Base-by-base conservation (phyloP, 1,139 yeast genomes). In the Nakaseomyces glabratus region DNA sequence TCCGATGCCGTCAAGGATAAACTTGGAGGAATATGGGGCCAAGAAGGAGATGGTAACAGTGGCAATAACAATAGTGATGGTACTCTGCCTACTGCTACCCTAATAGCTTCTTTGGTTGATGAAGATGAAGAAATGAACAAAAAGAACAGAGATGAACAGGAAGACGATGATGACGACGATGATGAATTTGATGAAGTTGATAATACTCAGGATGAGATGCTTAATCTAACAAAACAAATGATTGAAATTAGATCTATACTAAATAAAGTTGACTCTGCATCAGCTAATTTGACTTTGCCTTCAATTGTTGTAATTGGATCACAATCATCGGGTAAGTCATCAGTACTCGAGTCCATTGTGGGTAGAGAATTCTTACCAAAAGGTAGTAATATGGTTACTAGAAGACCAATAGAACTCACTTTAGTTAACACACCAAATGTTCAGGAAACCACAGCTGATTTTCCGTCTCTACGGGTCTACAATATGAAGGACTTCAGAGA, bases 261-360 rank as follows among this genome's bases (percentile, higher is more conserved):
- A 36, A 73, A 82, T 39, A 76, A 73, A 41, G 75, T 93, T 13
- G 93, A 86, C 51, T 79, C 81, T 41, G 62, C 69, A 0, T 65
- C 80, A 4, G 88, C 85, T 26, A 73, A 84, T 9, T 65, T 90
- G 31, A 82, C 79, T 44, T 65, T 93, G 26, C 98, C 98, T 1
- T 82, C 95, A 0, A 93, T 93, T 47, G 98, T 93, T 12, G 98
- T 93, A 1, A 75, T 93, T 46, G 98, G 99, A 0, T 90, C 98
- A 1, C 98, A 93, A 62, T 82, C 95, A 8, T 84, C 95, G 34
- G 99, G 99, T 35, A 88, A 88, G 58, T 82, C 95, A 0, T 86
- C 96, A 0, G 97, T 88, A 1, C 68, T 88, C 40, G 97, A 88
- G 55, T 75, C 95, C 11, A 81, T 88, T 41, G 97, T 88, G 2